Evolutionary conservation across 108 stramenopile genomes (phyloP), one percentile per base, ranked within the genome.

Genomic region (Epipyxis sp.): DNA sequence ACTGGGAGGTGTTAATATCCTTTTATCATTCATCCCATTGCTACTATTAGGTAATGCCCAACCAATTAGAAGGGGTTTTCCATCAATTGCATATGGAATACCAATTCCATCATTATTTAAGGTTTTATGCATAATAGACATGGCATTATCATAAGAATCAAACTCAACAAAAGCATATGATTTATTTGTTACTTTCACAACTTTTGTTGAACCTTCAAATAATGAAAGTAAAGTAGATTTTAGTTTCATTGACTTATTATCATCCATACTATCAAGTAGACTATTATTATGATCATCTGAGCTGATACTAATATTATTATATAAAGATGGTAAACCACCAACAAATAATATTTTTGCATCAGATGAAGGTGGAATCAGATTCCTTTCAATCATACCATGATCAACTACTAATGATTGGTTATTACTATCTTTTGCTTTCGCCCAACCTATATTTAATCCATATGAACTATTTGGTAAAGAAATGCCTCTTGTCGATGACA

Each of bases 131-230:
- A 74, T 6, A 27, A 74, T 42, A 10, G 6, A 37, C 44, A 57
- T 54, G n/a, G 71, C 71, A 37, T 46, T 10, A 27, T 13, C 46
- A 57, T 74, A 57, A 42, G 16, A 10, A 13, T 34, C 71, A 39
- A 74, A 74, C 13, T 27, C 35, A 27, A 37, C 71, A 32, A 74
- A 74, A 3, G 32, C 25, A 74, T 43, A 74, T 10, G n/a, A 42
- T 74, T 74, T 74, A 27, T 27, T 42, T 10, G 71, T 3, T 13
- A 74, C 42, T 10, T 6, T 27, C 20, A 43, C 41, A 39, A 74
- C 71, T 42, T 10, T 57, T 6, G 37, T 34, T 16, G 32, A 3
- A 6, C 34, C 34, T 27, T 13, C 25, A 39, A 27, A 57, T 6
- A 74, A 6, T 3, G 71, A 42, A 39, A 3, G 32, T 6, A 74